Evolutionary conservation across 164 flowering plant species (phyloP), one percentile per base, ranked within the genome.

Genomic region (Paratinospora sagittata): DNA sequence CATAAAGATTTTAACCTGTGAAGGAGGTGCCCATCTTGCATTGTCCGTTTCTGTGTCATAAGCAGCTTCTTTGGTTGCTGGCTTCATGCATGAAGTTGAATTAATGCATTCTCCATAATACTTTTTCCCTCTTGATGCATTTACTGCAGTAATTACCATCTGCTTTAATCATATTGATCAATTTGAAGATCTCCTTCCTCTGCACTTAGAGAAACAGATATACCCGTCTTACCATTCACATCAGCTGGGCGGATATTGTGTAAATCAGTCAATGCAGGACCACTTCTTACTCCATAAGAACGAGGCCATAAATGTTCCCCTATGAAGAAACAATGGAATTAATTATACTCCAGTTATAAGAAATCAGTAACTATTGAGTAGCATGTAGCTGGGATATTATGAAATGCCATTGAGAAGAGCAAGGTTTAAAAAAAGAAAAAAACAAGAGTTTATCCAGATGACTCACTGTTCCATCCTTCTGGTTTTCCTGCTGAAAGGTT

Each of bases 221-320:
- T 2, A 34, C 67, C 34, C 36, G 63, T 69, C 76, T 76, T 72
- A 83, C 89, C 87, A 70, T 86, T 86, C 21, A 72, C 81, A 74
- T 86, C 87, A 68, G 85, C 85, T 27, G 87, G 86, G 34, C 82
- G 84, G 41, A 86, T 80, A 68, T 84, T 86, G 74, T 86, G 85
- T 67, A 86, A 70, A 74, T 84, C 89, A 69, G 84, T 84, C 33
- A 83, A 69, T 60, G 87, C 79, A 66, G 84, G 80, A 70, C 84
- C 80, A 39, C 27, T 26, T 7, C 37, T 73, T 62, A 83, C 66
- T 43, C 87, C 89, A 77, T 84, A 86, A 39, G 89, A 86, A 60
- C 86, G 87, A 68, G 87, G 87, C 89, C 89, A 86, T 19, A 86
- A 57, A 78, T 86, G 87, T 67, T 86, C 89, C 72, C 89, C 89